Evolutionary conservation across 83 land plant genomes (phyloP).

Genomic region (Larix sibirica): DNA sequence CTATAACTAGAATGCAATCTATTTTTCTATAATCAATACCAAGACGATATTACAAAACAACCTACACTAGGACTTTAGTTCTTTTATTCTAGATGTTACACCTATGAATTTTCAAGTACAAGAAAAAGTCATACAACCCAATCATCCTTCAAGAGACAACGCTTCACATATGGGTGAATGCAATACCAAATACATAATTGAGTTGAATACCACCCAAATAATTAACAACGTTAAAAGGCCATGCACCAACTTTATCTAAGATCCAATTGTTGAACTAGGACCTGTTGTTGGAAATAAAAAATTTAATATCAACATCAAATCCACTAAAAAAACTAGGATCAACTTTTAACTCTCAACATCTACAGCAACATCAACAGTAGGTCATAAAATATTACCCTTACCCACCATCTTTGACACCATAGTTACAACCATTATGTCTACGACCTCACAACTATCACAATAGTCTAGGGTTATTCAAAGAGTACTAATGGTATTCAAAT

Average conservation of each 20-base stretch:
- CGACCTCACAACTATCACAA: conserved; percentile 20
- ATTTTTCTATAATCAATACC: no score
- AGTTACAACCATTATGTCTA: conserved; percentile 14
- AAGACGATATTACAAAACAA: no score
- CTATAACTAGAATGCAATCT: no score
- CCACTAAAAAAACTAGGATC: conserved; percentile 5
- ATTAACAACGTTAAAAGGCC: not conserved
- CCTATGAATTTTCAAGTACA: no score
- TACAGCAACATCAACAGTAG: conserved; percentile 16
- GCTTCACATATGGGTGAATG: no score
- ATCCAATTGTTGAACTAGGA: not conserved
- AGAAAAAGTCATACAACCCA: no score
- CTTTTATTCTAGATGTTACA: no score
- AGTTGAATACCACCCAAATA: not conserved
- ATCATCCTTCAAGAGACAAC: no score
- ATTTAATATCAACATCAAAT: conserved; percentile 7
- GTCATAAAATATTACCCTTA: not conserved
- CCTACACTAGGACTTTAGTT: no score
- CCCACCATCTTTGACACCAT: conserved; percentile 15
- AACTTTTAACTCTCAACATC: conserved; percentile 8
- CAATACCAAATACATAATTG: no score
- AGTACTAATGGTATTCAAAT: not conserved
- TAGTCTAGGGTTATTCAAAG: conserved; percentile 9
- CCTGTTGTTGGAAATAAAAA: not conserved
- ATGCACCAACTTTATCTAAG: not conserved